These are phyloP conservation scores for Triticum urartu DNA, from an alignment of 176 grass and related monocot species.

Conservation along the genomic window DNA sequence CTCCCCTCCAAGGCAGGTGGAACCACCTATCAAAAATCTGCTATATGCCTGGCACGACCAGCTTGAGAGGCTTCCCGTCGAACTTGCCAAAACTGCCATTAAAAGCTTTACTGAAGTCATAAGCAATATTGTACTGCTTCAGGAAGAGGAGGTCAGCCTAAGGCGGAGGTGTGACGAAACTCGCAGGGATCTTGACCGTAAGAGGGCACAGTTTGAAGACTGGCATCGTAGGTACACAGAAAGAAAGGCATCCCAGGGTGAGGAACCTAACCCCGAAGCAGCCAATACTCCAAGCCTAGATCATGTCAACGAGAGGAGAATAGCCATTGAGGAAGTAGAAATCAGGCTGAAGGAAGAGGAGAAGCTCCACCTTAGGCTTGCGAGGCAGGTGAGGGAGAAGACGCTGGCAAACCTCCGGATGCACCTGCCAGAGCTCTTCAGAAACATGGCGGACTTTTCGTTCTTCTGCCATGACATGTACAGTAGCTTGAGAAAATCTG, in stretches of 20 bases:
- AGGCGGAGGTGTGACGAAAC: conserved; percentile 66
- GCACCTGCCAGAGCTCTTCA: conserved; percentile 87
- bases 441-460: conserved; percentile 55
- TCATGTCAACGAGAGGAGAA: conserved; percentile 52
- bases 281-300: conserved; percentile 43
- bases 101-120: conserved; percentile 70
- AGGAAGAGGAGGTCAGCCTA: conserved; percentile 60
- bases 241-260: conserved; percentile 43
- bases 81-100: conserved; percentile 68
- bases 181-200: conserved; percentile 53
- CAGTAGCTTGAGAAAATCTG: conserved; percentile 40
- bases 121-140: conserved; percentile 57
- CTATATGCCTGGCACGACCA: conserved; percentile 80
- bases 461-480: conserved; percentile 64
- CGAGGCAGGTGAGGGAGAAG: conserved; percentile 86
- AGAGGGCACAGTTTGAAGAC: conserved; percentile 60
- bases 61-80: conserved; percentile 73
- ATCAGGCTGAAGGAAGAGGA: conserved; percentile 59
- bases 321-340: conserved; percentile 51
- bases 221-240: conserved; percentile 65
- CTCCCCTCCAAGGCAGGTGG: conserved; percentile 60
- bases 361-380: conserved; percentile 45
- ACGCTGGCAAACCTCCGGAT: conserved; percentile 73
- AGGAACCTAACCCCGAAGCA: conserved; percentile 47
- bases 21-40: conserved; percentile 72